These are phyloP conservation scores for Aspergillus sojae DNA, from an alignment of 2,329 filamentous ascomycete genomes.

Conservation along the genomic window DNA sequence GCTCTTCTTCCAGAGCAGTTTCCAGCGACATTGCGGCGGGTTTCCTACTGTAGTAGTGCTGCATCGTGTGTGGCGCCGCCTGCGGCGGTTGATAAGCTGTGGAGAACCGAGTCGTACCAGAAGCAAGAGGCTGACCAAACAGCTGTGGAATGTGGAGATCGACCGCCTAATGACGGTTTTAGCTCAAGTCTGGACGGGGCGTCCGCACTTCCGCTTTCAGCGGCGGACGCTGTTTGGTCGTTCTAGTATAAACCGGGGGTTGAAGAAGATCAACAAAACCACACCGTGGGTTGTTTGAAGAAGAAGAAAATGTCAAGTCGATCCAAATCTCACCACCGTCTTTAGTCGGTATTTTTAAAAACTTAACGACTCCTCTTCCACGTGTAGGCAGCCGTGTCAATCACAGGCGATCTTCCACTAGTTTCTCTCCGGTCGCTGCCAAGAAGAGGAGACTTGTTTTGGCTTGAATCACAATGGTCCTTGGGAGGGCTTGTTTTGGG, in stretches of 20 bases:
- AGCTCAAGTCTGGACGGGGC: slow-evolving; percentile 1
- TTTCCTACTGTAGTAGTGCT: slow-evolving; percentile 27
- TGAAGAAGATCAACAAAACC: background rate
- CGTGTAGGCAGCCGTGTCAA: slow-evolving; percentile 6
- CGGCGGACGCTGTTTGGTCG: background rate
- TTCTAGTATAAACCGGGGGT: background rate
- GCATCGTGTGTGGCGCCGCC: slow-evolving; percentile 26
- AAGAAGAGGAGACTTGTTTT: slow-evolving; percentile 4
- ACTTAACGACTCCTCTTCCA: slow-evolving; percentile 1
- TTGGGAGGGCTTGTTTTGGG: background rate
- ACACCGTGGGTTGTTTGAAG: background rate
- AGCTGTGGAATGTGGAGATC: slow-evolving; percentile 17
- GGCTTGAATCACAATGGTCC: background rate
- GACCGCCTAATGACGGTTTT: slow-evolving; percentile 8
- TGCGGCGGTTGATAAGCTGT: slow-evolving; percentile 28
- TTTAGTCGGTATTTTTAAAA: slow-evolving; percentile 1
- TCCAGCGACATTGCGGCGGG: slow-evolving; percentile 69
- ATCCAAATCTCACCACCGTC: background rate
- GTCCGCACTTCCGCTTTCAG: background rate
- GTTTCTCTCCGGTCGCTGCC: background rate
- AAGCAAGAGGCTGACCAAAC: slow-evolving; percentile 19
- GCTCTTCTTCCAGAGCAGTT: slow-evolving; percentile 75
- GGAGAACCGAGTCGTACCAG: slow-evolving; percentile 21
- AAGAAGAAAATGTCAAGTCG: background rate
- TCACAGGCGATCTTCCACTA: slow-evolving; percentile 7